Conservation (phyloP, 805 yeast genomes). For the Zygosaccharomyces gambellarensis region DNA sequence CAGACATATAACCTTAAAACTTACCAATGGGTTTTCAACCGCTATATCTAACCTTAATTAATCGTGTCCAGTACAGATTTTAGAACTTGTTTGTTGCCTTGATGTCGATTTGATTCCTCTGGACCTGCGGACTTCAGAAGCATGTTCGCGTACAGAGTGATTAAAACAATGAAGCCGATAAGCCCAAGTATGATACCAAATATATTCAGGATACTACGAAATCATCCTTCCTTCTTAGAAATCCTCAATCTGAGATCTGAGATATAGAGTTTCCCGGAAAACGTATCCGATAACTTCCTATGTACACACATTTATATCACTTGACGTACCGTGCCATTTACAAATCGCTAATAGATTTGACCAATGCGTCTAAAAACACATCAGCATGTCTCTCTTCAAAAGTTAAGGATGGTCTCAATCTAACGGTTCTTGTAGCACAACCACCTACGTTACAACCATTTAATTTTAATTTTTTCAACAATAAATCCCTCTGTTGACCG, state of each 20-base stretch:
- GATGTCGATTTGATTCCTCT: neutral
- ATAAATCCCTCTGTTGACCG: slow-evolving; percentile 41
- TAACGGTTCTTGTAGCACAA: slow-evolving; percentile 53
- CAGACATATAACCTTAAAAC: slow-evolving; percentile 16
- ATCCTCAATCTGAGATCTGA: no score
- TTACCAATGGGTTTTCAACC: neutral
- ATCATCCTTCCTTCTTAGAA: no score
- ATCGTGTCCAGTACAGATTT: neutral
- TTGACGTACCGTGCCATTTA: neutral
- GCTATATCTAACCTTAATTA: neutral
- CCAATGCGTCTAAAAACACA: slow-evolving; percentile 42
- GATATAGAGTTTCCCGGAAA: no score
- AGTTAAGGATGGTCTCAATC: slow-evolving; percentile 62
- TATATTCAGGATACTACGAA: no score
- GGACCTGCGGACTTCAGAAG: neutral
- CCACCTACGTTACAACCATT: slow-evolving; percentile 66
- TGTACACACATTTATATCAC: neutral
- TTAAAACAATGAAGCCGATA: neutral
- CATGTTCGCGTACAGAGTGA: slow-evolving; percentile 3
- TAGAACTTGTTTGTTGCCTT: neutral
- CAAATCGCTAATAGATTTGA: slow-evolving; percentile 31
- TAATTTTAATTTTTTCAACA: slow-evolving; percentile 43
- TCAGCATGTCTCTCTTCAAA: slow-evolving; percentile 61
- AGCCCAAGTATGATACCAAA: neutral
- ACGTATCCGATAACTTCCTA: no score